Evolutionary conservation across 140 eudicot species (phyloP).

Genomic region (Ambrosia hybrid): DNA sequence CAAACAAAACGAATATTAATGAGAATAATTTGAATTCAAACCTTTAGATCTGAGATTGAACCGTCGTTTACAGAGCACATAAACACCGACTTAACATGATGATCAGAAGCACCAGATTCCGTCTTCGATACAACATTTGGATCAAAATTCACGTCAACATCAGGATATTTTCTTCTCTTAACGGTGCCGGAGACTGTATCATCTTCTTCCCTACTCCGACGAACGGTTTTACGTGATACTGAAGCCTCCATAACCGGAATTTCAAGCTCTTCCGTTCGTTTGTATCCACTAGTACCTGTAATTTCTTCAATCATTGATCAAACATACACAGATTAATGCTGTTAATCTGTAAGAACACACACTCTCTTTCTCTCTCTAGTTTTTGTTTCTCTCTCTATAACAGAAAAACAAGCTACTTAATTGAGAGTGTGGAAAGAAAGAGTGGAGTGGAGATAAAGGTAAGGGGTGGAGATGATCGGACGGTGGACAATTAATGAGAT

Average conservation of each 20-base stretch:
- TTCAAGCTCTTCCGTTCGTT: not conserved
- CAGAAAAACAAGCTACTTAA: not conserved
- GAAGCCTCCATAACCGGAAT: slow-evolving; percentile 29
- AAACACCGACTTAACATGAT: slow-evolving; percentile 23
- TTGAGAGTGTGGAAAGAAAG: slow-evolving; percentile 8
- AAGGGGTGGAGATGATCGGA: slow-evolving; percentile 41
- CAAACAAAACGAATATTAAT: not conserved
- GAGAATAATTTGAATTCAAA: slow-evolving; percentile 21
- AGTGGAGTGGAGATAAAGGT: slow-evolving; percentile 36
- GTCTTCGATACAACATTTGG: slow-evolving; percentile 31
- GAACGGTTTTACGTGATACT: slow-evolving; percentile 1
- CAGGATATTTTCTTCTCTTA: slow-evolving; percentile 45
- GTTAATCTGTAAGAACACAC: not conserved
- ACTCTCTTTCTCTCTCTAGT: not conserved
- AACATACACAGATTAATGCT: not conserved
- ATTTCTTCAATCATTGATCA: slow-evolving; percentile 31
- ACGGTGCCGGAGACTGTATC: slow-evolving; percentile 21
- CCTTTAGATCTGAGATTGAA: slow-evolving; percentile 65
- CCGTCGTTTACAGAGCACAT: slow-evolving; percentile 23
- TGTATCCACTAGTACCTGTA: slow-evolving; percentile 6
- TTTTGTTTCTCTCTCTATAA: not conserved
- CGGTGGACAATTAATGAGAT: slow-evolving; percentile 40
- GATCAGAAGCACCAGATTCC: slow-evolving; percentile 27
- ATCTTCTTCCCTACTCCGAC: slow-evolving; percentile 23
- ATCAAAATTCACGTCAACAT: slow-evolving; percentile 11